phyloP scores from a whole-genome alignment of 1,284 basidiomycete species.

The Microbotryum saponariae region DNA sequence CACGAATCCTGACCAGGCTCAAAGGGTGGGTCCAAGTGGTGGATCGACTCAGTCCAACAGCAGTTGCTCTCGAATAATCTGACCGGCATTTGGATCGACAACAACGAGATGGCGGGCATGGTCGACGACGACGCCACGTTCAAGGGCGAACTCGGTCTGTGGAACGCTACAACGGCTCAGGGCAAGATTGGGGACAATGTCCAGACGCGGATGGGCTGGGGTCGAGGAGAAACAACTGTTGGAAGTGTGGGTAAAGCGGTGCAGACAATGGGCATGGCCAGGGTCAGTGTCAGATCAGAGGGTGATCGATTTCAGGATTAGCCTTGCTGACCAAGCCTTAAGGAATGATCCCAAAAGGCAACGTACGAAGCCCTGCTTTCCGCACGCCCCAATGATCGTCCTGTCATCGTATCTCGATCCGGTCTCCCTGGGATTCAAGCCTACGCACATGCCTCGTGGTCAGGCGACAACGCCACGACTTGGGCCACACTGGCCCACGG shows the following conservation, averaged over 20 bases:
- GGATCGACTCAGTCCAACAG: constrained; percentile 14
- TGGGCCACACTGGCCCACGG: constrained; percentile 26
- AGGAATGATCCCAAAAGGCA: not conserved
- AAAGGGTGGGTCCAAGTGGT: constrained; percentile 10
- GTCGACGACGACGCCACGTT: constrained; percentile 27
- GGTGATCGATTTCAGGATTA: not conserved
- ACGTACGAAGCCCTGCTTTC: constrained; percentile 10
- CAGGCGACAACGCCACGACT: constrained; percentile 29
- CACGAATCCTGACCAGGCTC: not conserved
- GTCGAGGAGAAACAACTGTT: constrained; percentile 6
- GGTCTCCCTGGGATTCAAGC: constrained; percentile 29
- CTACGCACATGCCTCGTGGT: constrained; percentile 29
- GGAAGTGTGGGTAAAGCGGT: constrained; percentile 21
- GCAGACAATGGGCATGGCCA: constrained; percentile 30
- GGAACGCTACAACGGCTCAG: not conserved
- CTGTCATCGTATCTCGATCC: constrained; percentile 25
- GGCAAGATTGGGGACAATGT: not conserved
- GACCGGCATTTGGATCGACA: constrained; percentile 32
- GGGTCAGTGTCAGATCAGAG: constrained; percentile 15
- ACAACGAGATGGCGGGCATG: constrained; percentile 31
- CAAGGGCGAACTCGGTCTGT: constrained; percentile 16
- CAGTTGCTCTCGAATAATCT: constrained; percentile 17
- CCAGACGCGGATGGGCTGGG: constrained; percentile 9
- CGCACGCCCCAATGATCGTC: constrained; percentile 11
- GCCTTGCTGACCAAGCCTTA: not conserved